These are phyloP conservation scores for Barnettozyma vustinii DNA, from an alignment of 805 yeast genomes.

Conservation along the genomic window DNA sequence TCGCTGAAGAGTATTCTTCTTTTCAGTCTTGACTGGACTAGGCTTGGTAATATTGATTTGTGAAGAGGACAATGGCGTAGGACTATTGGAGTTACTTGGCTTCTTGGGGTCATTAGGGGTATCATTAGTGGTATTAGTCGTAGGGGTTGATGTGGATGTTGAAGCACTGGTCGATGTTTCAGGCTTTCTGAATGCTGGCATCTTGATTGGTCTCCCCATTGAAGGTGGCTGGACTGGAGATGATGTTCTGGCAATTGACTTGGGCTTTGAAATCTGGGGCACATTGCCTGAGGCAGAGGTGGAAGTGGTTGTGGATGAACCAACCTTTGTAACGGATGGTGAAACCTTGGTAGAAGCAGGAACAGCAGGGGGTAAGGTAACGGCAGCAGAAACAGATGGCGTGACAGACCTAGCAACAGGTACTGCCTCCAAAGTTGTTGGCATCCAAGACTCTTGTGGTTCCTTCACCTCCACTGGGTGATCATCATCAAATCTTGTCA, in stretches of 20 bases:
- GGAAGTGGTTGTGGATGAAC: background rate
- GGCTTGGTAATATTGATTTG: conserved; percentile 1
- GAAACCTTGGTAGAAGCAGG: background rate
- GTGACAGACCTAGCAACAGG: background rate
- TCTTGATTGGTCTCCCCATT: conserved; percentile 25
- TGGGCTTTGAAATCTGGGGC: conserved; percentile 3
- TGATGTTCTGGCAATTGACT: conserved; percentile 2
- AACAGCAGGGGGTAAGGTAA: background rate
- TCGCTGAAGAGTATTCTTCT: conserved; percentile 14
- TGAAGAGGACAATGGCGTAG: background rate
- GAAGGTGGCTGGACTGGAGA: conserved; percentile 4
- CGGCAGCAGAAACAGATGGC: background rate
- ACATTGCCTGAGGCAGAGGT: background rate
- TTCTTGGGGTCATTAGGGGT: background rate
- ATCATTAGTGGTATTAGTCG: background rate
- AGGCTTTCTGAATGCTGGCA: conserved; percentile 12
- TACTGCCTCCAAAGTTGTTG: background rate
- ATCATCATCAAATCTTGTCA: conserved; percentile 7
- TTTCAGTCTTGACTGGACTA: conserved; percentile 1
- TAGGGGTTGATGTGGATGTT: conserved; percentile 1
- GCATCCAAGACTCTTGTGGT: background rate
- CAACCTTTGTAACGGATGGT: background rate
- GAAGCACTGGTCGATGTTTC: conserved; percentile 2
- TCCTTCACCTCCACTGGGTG: background rate
- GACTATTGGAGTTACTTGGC: background rate